Evolutionary conservation across 352 stramenopile genomes (phyloP).

Genomic region (Phytophthora rubi): DNA sequence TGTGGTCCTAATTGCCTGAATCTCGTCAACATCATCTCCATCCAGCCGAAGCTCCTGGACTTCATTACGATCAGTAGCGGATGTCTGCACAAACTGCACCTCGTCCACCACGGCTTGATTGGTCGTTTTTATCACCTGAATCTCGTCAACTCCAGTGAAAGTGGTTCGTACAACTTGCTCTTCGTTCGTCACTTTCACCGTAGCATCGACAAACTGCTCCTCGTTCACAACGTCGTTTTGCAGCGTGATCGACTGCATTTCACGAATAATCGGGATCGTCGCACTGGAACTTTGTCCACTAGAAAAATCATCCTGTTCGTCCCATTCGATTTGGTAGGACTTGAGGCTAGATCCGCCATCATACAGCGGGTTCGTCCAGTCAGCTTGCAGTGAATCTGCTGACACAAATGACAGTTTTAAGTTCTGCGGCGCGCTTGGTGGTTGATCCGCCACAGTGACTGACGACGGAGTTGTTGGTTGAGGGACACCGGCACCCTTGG

Average conservation of each 20-base stretch:
- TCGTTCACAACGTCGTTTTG: constrained; percentile 89
- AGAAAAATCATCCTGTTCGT: constrained; percentile 78
- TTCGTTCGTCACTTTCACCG: constrained; percentile 96
- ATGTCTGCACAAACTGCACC: constrained; percentile 83
- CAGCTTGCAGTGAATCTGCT: constrained; percentile 60
- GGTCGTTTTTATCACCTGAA: constrained; percentile 87
- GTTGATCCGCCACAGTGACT: background rate
- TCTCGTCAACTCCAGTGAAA: constrained; percentile 87
- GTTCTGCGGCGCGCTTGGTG: background rate
- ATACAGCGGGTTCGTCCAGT: constrained; percentile 89
- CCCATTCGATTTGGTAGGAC: constrained; percentile 80
- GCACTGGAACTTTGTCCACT: constrained; percentile 75
- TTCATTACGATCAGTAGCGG: constrained; percentile 92
- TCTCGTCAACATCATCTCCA: constrained; percentile 91
- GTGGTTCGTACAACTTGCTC: constrained; percentile 93
- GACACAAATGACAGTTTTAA: background rate
- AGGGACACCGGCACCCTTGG: constrained; percentile 57
- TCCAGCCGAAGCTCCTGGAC: constrained; percentile 86
- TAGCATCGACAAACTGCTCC: constrained; percentile 93
- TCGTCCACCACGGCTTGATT: constrained; percentile 85
- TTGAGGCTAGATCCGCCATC: constrained; percentile 91
- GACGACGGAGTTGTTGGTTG: background rate
- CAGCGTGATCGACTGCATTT: constrained; percentile 91
- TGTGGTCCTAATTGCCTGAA: constrained; percentile 90
- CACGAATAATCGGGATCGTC: constrained; percentile 88